These are phyloP conservation scores for Botrytis porri DNA, from an alignment of 2,329 filamentous ascomycete species.

Conservation along the genomic window DNA sequence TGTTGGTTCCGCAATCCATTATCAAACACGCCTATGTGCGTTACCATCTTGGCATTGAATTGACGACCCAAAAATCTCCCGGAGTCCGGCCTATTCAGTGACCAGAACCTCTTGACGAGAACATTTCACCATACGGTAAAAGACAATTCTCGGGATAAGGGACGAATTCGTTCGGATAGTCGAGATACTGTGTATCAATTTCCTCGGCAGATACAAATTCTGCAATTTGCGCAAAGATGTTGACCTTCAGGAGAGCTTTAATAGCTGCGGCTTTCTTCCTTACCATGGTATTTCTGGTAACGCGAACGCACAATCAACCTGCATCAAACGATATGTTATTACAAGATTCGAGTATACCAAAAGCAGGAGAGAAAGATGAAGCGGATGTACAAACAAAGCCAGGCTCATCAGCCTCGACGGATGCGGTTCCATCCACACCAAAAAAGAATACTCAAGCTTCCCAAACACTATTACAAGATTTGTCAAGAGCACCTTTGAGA, in stretches of 20 bases:
- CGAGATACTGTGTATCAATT: background rate
- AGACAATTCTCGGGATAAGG: background rate
- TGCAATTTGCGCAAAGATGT: slow-evolving; percentile 52
- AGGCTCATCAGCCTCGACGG: slow-evolving; percentile 20
- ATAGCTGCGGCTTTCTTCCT: slow-evolving; percentile 68
- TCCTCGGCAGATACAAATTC: slow-evolving; percentile 17
- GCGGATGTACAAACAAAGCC: slow-evolving; percentile 5
- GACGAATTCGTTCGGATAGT: background rate
- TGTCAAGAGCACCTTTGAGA: slow-evolving; percentile 67
- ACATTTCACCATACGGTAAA: background rate
- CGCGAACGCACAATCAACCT: slow-evolving; percentile 50
- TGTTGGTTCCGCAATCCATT: slow-evolving; percentile 13
- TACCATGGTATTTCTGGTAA: slow-evolving; percentile 66
- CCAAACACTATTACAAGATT: slow-evolving; percentile 46
- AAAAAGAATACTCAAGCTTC: slow-evolving; percentile 23
- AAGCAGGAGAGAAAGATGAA: slow-evolving; percentile 8
- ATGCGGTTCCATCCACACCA: slow-evolving; percentile 22
- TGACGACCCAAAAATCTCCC: slow-evolving; percentile 3
- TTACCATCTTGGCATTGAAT: slow-evolving; percentile 15
- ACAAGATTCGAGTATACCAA: background rate
- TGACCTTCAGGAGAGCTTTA: slow-evolving; percentile 74
- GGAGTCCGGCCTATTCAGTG: background rate
- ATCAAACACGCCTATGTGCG: slow-evolving; percentile 16
- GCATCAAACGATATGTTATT: slow-evolving; percentile 19
- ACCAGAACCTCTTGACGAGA: background rate